Evolutionary conservation across 2,329 filamentous ascomycete genomes (phyloP), one percentile per base, ranked within the genome.

Genomic region (Fusarium lyarnte): DNA sequence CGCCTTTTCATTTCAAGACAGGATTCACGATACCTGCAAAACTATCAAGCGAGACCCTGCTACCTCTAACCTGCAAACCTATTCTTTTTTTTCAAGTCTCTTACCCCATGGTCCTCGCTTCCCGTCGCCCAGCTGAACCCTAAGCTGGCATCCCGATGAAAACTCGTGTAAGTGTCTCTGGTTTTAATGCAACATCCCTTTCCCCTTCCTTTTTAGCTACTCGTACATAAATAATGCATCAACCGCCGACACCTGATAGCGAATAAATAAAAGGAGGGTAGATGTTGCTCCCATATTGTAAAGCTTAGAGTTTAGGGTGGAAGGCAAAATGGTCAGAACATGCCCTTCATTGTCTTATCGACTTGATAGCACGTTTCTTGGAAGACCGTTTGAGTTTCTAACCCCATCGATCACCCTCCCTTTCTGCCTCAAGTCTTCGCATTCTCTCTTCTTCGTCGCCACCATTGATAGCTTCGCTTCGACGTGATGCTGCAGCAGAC

Each of bases 351-450:
- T 51, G 55, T 38, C 54, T 61, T 45, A 60, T 63, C 38, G 53
- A 55, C 45, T 49, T 55, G n/a, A 36, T 17, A 29, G 29, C 25
- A 52, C 45, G 33, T 41, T 64, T 72, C 29, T 58, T 58, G 29
- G 71, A 54, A 23, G 63, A 51, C 29, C 45, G 47, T 23, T 55
- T 57, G 31, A 65, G 49, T 45, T 23, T 53, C 71, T 78, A 87
- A 41, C 81, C 83, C 85, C 85, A 88, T 43, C 86, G 83, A 14
- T 81, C 82, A 49, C 82, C 84, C 76, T 92, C 89, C 69, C 90
- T 84, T 80, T 92, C 90, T 35, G 84, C 86, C 79, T 91, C 90
- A 47, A 88, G 80, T 66, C 88, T 81, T 52, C 84, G 84, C 85
- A 87, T 86, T 70, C 86, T 84, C 74, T 86, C 84, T 81, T 90